Conservation (phyloP, 441 rosid species). For the Erodium texanum region DNA sequence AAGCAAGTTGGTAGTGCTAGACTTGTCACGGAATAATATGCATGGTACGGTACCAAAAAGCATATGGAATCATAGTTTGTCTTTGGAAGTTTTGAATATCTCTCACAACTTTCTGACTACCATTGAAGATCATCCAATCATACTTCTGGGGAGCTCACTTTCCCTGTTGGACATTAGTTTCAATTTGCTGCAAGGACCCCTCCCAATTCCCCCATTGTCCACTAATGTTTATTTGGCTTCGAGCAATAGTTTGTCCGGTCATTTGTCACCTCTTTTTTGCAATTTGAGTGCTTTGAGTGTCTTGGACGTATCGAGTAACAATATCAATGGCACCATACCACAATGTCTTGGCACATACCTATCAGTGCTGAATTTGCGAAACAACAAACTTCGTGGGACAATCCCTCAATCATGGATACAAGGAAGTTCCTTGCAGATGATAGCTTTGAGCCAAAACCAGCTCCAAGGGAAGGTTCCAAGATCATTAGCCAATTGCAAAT, state of each 20-base stretch:
- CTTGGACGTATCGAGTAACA: not conserved
- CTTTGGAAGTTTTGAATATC: not conserved
- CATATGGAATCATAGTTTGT: not conserved
- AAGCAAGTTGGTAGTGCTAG: rapidly evolving
- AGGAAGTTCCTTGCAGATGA: not conserved
- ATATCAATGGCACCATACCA: not conserved
- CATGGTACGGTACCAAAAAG: not conserved
- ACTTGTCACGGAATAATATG: slow-evolving; percentile 3
- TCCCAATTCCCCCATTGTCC: not conserved
- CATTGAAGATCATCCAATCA: not conserved
- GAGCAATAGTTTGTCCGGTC: not conserved
- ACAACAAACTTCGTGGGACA: not conserved
- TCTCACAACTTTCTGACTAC: not conserved
- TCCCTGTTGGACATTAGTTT: not conserved
- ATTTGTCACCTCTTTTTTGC: not conserved
- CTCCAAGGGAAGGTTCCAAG: not conserved
- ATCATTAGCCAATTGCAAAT: not conserved
- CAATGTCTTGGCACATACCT: not conserved
- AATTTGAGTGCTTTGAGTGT: not conserved
- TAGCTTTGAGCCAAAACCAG: not conserved
- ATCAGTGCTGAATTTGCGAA: not conserved
- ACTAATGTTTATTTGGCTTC: not conserved
- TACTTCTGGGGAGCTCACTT: too few relatives aligned
- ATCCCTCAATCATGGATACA: not conserved
- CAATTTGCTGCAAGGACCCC: not conserved